Evolutionary conservation across 2,329 filamentous ascomycete genomes (phyloP).

Genomic region (Colletotrichum abscissum): DNA sequence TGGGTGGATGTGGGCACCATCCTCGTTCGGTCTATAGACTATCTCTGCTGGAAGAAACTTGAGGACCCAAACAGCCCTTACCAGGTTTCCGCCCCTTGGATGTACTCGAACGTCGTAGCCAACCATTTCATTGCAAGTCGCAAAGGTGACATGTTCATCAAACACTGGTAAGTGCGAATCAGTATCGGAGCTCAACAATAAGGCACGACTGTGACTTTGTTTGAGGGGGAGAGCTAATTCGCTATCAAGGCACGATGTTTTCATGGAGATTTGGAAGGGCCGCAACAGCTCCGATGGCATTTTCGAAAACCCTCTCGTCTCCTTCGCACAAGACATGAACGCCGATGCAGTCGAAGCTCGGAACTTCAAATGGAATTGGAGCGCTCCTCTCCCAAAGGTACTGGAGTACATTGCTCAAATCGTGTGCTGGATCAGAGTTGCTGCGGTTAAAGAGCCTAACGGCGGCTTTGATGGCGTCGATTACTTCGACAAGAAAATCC

Average conservation of each 20-base stretch:
- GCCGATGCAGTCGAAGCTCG: slow-evolving; percentile 39
- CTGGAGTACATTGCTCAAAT: slow-evolving; percentile 53
- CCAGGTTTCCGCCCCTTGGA: slow-evolving; percentile 42
- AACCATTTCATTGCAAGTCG: slow-evolving; percentile 49
- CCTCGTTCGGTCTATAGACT: slow-evolving; percentile 49
- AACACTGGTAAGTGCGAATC: slow-evolving; percentile 41
- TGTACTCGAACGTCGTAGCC: slow-evolving; percentile 38
- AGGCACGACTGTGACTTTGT: too few relatives aligned
- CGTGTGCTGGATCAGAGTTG: slow-evolving; percentile 47
- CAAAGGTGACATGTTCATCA: slow-evolving; percentile 53
- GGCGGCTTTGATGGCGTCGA: slow-evolving; percentile 40
- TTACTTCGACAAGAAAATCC: slow-evolving; percentile 35
- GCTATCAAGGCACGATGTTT: slow-evolving; percentile 47
- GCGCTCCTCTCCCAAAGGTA: slow-evolving; percentile 41
- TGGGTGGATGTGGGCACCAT: slow-evolving; percentile 55
- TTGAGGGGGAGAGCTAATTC: neutral
- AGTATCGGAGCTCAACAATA: neutral
- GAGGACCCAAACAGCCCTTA: slow-evolving; percentile 46
- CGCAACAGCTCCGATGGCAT: slow-evolving; percentile 42
- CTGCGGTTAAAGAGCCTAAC: slow-evolving; percentile 39
- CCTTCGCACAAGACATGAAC: slow-evolving; percentile 41
- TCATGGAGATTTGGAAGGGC: slow-evolving; percentile 44
- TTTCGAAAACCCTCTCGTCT: slow-evolving; percentile 40
- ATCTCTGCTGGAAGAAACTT: slow-evolving; percentile 51
- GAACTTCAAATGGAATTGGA: slow-evolving; percentile 45